These are phyloP conservation scores for Pouteria campechiana DNA, from an alignment of 179 eudicot genomes.

Conservation along the genomic window DNA sequence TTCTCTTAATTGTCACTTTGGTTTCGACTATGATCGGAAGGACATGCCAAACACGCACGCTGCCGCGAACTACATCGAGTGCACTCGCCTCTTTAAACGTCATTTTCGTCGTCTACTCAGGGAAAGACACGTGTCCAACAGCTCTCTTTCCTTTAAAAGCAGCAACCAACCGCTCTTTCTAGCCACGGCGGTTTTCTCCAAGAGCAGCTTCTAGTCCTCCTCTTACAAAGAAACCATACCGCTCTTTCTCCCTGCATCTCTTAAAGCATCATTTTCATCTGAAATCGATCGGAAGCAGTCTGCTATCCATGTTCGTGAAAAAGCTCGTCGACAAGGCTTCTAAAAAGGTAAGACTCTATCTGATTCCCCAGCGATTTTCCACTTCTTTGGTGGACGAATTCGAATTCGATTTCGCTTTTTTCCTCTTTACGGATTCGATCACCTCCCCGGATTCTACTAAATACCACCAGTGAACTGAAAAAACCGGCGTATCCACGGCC, in stretches of 20 bases:
- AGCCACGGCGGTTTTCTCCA: conserved; percentile 18
- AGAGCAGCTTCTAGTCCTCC: not conserved
- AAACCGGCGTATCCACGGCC: no score
- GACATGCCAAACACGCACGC: no score
- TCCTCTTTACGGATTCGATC: not conserved
- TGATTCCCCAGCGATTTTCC: not conserved
- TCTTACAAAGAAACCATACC: no score
- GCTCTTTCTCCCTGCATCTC: not conserved
- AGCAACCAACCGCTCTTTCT: not conserved
- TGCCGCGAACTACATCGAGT: no score
- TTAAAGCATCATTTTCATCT: conserved; percentile 1
- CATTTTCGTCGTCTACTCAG: no score
- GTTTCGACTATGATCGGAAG: no score
- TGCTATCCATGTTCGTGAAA: conserved; percentile 31
- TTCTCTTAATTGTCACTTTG: no score
- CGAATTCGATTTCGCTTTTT: not conserved
- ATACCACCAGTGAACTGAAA: no score
- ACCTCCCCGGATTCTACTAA: not conserved
- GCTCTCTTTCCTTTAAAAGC: no score
- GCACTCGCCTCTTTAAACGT: no score
- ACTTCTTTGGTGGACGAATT: not conserved
- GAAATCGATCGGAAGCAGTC: no score
- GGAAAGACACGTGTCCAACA: no score
- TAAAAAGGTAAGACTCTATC: conserved; percentile 27
- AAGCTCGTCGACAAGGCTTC: conserved; percentile 52